Evolutionary conservation across 305 asterid genomes (phyloP).

Genomic region (Fraxinus ornus): DNA sequence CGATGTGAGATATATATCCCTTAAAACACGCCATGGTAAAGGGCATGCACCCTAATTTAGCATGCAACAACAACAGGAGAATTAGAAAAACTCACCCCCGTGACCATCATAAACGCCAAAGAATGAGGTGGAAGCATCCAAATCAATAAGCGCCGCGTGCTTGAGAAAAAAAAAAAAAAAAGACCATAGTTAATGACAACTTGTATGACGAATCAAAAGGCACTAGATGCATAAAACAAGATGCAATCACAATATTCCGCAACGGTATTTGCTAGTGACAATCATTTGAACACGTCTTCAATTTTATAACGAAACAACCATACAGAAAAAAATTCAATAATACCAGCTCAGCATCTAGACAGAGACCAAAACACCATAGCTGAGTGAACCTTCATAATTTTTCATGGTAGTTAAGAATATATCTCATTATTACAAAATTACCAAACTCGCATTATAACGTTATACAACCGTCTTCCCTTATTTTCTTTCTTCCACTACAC

Average conservation of each 20-base stretch:
- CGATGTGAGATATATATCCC: too few relatives aligned
- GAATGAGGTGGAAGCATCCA: slow-evolving; percentile 79
- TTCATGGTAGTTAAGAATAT: background rate
- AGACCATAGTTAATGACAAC: slow-evolving; percentile 20
- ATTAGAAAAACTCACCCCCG: slow-evolving; percentile 61
- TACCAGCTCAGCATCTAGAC: background rate
- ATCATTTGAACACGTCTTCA: background rate
- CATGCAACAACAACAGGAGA: background rate
- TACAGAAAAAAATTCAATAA: background rate
- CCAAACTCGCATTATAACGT: background rate
- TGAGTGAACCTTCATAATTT: background rate
- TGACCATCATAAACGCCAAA: slow-evolving; percentile 98
- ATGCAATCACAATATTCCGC: background rate
- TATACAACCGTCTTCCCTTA: background rate
- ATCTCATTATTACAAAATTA: background rate
- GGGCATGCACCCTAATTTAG: background rate
- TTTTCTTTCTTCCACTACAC: background rate
- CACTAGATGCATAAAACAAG: background rate
- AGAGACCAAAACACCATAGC: background rate
- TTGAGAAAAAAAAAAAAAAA: slow-evolving; percentile 30
- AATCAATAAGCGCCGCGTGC: slow-evolving; percentile 83
- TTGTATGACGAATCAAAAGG: background rate
- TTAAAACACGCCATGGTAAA: background rate
- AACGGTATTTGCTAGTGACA: background rate
- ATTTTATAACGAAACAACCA: background rate